phyloP scores from a whole-genome alignment of 2,329 filamentous ascomycete species.

The Lasiodiplodia sp. region DNA sequence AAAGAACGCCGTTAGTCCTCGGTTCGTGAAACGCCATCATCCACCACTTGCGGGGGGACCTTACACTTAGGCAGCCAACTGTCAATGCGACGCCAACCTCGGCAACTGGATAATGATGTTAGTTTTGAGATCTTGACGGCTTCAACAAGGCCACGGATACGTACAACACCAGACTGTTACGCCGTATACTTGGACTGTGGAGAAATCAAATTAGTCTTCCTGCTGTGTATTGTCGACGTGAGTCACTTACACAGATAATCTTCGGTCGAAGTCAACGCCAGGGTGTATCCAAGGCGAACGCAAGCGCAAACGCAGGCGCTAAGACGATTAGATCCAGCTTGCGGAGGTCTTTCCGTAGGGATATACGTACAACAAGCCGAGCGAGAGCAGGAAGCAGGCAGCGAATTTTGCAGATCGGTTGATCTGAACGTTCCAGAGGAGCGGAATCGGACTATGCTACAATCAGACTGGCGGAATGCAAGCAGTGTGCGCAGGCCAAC shows the following conservation, averaged over 20 bases:
- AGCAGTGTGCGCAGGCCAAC: not conserved
- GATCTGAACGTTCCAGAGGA: not conserved
- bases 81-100: conserved; percentile 7
- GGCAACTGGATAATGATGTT: not conserved
- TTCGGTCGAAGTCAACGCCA: not conserved
- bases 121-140: not conserved
- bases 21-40: not conserved
- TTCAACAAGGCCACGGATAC: not conserved
- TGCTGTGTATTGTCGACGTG: no score
- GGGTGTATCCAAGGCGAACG: not conserved
- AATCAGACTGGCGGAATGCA: not conserved
- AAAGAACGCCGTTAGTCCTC: not conserved
- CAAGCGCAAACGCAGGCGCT: not conserved
- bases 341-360: not conserved
- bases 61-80: not conserved
- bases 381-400: not conserved
- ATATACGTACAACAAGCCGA: conserved; percentile 1
- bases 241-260: not conserved
- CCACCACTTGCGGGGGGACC: not conserved
- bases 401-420: not conserved
- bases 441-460: not conserved
- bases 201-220: no score
- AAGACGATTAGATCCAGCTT: not conserved
- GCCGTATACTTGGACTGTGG: not conserved
- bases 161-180: not conserved